Evolutionary conservation across 2,329 filamentous ascomycete genomes (phyloP).

Genomic region (Fusarium robinianum): DNA sequence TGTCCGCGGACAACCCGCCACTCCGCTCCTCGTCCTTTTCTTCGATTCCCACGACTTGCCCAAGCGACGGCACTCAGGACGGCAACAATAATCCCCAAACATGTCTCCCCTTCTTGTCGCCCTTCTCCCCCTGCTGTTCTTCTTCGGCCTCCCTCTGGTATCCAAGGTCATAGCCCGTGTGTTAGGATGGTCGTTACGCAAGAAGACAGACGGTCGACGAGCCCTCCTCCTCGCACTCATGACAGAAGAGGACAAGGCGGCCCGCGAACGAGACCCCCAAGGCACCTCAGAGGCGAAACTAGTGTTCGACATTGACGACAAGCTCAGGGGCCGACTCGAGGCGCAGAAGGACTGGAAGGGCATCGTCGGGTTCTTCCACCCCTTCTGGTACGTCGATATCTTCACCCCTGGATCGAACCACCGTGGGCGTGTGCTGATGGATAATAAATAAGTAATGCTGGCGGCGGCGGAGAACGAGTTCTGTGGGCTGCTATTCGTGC

Average conservation of each 20-base stretch:
- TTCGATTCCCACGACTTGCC: too few species aligned
- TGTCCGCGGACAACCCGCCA: neutral
- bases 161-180: slow-evolving; percentile 44
- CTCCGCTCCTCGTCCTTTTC: neutral
- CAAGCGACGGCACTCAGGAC: neutral
- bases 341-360: slow-evolving; percentile 72
- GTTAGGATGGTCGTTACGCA: slow-evolving; percentile 65
- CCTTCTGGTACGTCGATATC: slow-evolving; percentile 74
- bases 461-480: slow-evolving; percentile 92
- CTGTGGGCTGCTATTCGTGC: slow-evolving; percentile 94
- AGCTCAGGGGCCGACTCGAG: slow-evolving; percentile 36
- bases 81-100: slow-evolving; percentile 4
- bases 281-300: slow-evolving; percentile 62
- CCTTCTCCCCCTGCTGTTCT: slow-evolving; percentile 20
- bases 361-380: slow-evolving; percentile 95
- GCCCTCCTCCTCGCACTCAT: slow-evolving; percentile 60
- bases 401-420: neutral
- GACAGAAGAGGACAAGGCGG: slow-evolving; percentile 50
- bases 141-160: slow-evolving; percentile 37
- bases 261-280: slow-evolving; percentile 42
- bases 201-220: slow-evolving; percentile 66
- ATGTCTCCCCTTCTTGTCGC: slow-evolving; percentile 19
- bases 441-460: slow-evolving; percentile 78
- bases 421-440: slow-evolving; percentile 14
- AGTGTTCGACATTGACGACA: slow-evolving; percentile 51